Base-by-base conservation (phyloP, 2,329 filamentous ascomycete genomes). In the Aspergillus novoparasiticus region DNA sequence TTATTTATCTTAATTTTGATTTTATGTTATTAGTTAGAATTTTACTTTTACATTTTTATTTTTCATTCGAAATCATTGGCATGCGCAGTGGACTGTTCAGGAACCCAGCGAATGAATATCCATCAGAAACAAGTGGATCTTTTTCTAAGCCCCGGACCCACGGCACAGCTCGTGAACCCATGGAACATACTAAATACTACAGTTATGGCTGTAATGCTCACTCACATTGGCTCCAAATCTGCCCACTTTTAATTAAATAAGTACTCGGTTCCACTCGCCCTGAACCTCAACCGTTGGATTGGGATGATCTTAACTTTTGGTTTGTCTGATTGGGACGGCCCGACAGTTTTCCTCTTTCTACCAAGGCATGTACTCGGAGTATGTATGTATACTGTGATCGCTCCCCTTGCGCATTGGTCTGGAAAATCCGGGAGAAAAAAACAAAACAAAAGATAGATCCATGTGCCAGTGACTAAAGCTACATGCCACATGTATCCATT, bases 101-200 rank as follows among this genome's bases (percentile, higher is more conserved):
- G 48, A 51, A 51, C 48, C 16, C 48, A 51, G 48, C 48, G 48
- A 51, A 48, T 48, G 23, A 48, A n/a, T n/a, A 28, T n/a, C 21
- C 28, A 51, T 51, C 28, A 21, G 28, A 51, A 11, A n/a, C 6
- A 32, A 51, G 48, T 51, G 48, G 48, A 23, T 32, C 23, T 12
- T 55, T 34, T 21, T 10, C 57, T 32, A 34, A 60, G 36, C 50
- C 58, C 26, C 41, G 56, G 56, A 48, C 41, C 56, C 56, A 58
- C 56, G 19, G n/a, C 16, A 32, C 48, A 32, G 48, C 48, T 51
- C 28, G 48, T 51, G 48, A 51, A 51, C 48, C 48, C 28, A 51
- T 51, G 26, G 48, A 19, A 23, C 28, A 28, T 28, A 34, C 21
- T 12, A 19, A 11, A 21, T 51, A n/a, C 34, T 32, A 6, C 16